Conservation (phyloP, 768 basidiomycete species). For the Leucosporidium creatinivorum region DNA sequence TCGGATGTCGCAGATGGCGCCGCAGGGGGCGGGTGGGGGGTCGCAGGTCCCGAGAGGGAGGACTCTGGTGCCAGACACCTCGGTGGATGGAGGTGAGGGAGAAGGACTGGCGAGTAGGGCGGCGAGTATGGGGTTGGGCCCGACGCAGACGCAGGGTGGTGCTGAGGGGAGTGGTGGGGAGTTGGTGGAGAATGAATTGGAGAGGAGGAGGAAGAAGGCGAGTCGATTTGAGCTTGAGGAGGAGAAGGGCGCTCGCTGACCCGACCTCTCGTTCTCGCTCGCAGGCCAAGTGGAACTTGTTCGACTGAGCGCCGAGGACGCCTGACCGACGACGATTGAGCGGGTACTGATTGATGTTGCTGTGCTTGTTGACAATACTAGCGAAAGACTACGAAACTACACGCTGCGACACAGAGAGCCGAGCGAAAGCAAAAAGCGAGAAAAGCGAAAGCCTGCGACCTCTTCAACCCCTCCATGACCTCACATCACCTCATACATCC, state of each 20-base stretch:
- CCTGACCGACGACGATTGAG: background rate
- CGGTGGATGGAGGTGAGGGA: background rate
- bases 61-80: background rate
- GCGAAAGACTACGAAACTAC: background rate
- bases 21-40: background rate
- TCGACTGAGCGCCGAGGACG: background rate
- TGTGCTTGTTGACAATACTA: background rate
- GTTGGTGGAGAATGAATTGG: background rate
- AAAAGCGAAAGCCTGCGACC: background rate
- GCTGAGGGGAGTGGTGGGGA: background rate
- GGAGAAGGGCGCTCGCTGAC: background rate
- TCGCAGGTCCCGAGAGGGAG: background rate
- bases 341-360: background rate
- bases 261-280: background rate
- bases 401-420: background rate
- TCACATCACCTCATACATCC: background rate
- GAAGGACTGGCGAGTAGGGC: background rate
- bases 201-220: background rate
- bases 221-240: background rate
- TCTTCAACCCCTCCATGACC: no score
- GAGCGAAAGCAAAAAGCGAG: background rate
- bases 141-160: background rate
- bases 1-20: conserved; percentile 15
- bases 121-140: background rate
- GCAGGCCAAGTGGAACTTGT: conserved; percentile 2